A percentile compares a stretch with the other conserved stretches of the same genome.
These are phyloP conservation scores for Aurinia saxatilis DNA, from an alignment of 345 rosid species.

Conservation along the genomic window DNA sequence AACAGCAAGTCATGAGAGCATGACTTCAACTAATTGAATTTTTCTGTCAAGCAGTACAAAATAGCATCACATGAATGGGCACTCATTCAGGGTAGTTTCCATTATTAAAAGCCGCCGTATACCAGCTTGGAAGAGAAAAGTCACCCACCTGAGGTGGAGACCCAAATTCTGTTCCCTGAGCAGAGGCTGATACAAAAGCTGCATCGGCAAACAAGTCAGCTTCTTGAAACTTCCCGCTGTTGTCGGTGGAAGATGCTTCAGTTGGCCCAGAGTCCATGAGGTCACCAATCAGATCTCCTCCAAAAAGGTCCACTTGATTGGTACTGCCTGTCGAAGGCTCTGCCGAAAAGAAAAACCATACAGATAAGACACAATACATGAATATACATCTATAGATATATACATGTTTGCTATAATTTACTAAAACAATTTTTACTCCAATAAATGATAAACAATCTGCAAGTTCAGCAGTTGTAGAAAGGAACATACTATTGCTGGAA, in stretches of 20 bases:
- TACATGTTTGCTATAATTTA: not conserved
- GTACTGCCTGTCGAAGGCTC: constrained; percentile 56
- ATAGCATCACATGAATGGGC: constrained; percentile 5
- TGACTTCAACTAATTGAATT: not conserved
- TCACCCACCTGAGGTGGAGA: constrained; percentile 49
- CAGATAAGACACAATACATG: not conserved
- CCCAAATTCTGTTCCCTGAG: constrained; percentile 36
- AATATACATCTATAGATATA: not conserved
- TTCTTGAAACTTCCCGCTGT: constrained; percentile 38
- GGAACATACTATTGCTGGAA: constrained; percentile 59
- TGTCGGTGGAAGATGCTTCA: constrained; percentile 36
- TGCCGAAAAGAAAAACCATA: constrained; percentile 32
- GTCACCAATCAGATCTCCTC: constrained; percentile 66
- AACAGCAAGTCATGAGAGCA: constrained; percentile 1
- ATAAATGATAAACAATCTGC: not conserved
- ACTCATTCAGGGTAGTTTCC: not conserved
- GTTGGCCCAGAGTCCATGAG: constrained; percentile 67
- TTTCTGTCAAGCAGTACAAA: not conserved
- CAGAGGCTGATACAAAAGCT: constrained; percentile 76
- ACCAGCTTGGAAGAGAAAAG: constrained; percentile 2
- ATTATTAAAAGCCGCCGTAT: not conserved
- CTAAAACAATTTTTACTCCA: not conserved
- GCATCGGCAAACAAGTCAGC: constrained; percentile 96
- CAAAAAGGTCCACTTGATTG: constrained; percentile 76
- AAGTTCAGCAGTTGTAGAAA: not conserved